Percentiles rank a stretch among this genome's conserved stretches.
phyloP scores from a whole-genome alignment of 805 yeast species.

The Pichia deserticola region DNA sequence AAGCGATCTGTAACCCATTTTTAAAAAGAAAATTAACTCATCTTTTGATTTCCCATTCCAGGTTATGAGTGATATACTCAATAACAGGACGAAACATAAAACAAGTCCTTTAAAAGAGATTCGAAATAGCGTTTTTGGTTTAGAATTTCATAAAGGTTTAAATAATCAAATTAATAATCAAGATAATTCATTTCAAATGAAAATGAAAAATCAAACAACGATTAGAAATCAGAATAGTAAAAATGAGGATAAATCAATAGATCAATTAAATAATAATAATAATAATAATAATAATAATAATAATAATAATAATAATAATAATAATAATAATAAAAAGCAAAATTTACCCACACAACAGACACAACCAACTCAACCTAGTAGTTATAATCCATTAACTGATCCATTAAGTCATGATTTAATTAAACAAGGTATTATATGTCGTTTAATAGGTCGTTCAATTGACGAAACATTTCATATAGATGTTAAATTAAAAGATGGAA shows the following conservation, averaged over 20 bases:
- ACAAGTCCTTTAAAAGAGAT: neutral
- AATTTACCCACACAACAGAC: slow-evolving; percentile 16
- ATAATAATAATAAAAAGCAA: neutral
- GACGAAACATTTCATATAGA: slow-evolving; percentile 25
- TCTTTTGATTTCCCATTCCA: neutral
- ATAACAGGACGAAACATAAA: neutral
- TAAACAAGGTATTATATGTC: slow-evolving; percentile 28
- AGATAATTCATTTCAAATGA: too few relatives aligned
- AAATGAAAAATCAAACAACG: neutral
- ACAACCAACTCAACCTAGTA: slow-evolving; percentile 33
- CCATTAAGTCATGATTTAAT: slow-evolving; percentile 21
- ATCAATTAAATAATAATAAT: neutral
- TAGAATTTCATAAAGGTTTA: neutral
- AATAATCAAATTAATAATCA: too few relatives aligned
- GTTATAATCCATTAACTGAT: slow-evolving; percentile 21
- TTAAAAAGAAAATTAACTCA: neutral
- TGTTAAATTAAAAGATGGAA: slow-evolving; percentile 17
- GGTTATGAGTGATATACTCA: neutral
- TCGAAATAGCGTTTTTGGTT: neutral
- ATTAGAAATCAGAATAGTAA: neutral
- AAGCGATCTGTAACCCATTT: too few relatives aligned
- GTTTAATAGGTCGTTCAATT: slow-evolving; percentile 28
- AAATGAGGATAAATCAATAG: neutral
- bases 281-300: too few relatives aligned
- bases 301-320: too few relatives aligned